Evolutionary conservation across 768 basidiomycete genomes (phyloP), one percentile per base, ranked within the genome.

Genomic region (Pisolithus marmoratus): DNA sequence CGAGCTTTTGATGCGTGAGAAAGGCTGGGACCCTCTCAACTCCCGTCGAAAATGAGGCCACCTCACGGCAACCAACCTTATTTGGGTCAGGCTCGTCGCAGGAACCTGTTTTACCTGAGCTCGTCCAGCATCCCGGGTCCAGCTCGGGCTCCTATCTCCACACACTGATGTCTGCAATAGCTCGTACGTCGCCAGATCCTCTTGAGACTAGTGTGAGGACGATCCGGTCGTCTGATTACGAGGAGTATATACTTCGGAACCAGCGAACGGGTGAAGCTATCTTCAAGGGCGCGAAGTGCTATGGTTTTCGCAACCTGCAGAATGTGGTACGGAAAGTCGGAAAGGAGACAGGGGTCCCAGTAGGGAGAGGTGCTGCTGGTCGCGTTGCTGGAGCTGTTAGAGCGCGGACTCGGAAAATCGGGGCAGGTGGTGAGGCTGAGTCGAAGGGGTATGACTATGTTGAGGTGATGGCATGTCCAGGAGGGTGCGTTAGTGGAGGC

Each of bases 391-490:
- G 62, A 52, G 46, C 17, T 24, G 38, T 38, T 37, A 57, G 61
- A 56, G 58, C 38, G 48, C 63, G 61, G 64, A 61, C 49, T 58
- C 70, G 61, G 65, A 74, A 64, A 17, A 24, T 22, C 4, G 41
- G 41, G 49, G 68, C 61, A 54, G 67, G 61, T 14, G 62, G 42
- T 37, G 69, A 67, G 48, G 63, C 59, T 42, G 71, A 67, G 11
- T 75, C 77, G 48, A 70, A 67, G 48, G 72, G 76, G 40, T 91
- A 91, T 65, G 92, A 95, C 71, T 96, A 93, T 67, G 85, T 95
- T 38, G 94, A 96, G 64, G 93, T 99, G 56, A 98, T 99, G 96
- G 96, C 96, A 31, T 99, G 96, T 72, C 96, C 96, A 0, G 85
- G 87, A 0, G 96, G 96, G 17, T 98, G 96, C 67, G 91, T 96